Conservation (phyloP, 2,329 filamentous ascomycete species). For the Colletotrichum salicis region DNA sequence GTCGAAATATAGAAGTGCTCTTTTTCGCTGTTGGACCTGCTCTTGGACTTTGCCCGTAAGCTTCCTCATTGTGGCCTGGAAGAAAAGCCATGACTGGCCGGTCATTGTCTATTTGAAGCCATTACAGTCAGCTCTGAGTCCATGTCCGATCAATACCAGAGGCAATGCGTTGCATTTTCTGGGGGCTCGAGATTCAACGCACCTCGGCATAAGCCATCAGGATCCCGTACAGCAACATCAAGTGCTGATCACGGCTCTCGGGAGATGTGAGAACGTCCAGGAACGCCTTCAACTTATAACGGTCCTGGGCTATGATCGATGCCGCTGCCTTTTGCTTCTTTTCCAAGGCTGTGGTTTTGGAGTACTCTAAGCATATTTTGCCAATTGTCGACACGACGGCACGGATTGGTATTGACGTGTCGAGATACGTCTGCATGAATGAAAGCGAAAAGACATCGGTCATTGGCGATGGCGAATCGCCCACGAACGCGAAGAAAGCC, state of each 20-base stretch:
- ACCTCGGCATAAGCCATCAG: slow-evolving; percentile 20
- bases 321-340: slow-evolving; percentile 2
- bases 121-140: background rate
- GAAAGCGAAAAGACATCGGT: slow-evolving; percentile 26
- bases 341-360: background rate
- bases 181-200: background rate
- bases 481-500: slow-evolving; percentile 26
- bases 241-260: slow-evolving; percentile 10
- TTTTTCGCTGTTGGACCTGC: background rate
- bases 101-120: slow-evolving; percentile 2
- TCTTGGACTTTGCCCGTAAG: slow-evolving; percentile 7
- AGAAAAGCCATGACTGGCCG: slow-evolving; percentile 13
- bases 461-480: slow-evolving; percentile 19
- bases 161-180: background rate
- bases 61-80: background rate
- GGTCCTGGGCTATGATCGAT: background rate
- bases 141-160: background rate
- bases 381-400: slow-evolving; percentile 11
- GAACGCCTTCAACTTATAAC: background rate
- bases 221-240: slow-evolving; percentile 20
- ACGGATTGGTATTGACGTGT: slow-evolving; percentile 13
- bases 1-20: slow-evolving; percentile 14
- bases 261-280: slow-evolving; percentile 13
- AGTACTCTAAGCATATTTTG: slow-evolving; percentile 2
- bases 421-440: slow-evolving; percentile 18